A percentile compares a stretch with the other conserved stretches of the same genome.
Evolutionary conservation across 345 rosid genomes (phyloP).

Genomic region (Hevea brasiliensis): DNA sequence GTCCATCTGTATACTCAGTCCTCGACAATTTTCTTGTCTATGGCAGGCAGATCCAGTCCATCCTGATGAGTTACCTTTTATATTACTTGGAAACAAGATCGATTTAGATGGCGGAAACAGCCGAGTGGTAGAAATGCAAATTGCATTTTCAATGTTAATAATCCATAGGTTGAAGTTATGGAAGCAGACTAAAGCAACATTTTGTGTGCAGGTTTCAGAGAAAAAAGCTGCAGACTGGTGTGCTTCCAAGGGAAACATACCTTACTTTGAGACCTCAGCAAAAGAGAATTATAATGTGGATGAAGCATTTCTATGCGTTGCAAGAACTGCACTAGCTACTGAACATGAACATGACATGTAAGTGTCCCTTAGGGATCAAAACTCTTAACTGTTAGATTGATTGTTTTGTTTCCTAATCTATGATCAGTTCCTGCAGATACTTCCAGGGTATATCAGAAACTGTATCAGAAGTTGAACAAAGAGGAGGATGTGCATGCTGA

Average conservation of each 20-base stretch:
- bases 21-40: background rate
- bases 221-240: slow-evolving; percentile 82
- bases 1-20: too few species aligned
- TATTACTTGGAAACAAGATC: slow-evolving; percentile 78
- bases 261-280: slow-evolving; percentile 84
- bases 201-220: slow-evolving; percentile 56
- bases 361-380: slow-evolving; percentile 1
- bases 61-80: slow-evolving; percentile 60
- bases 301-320: slow-evolving; percentile 70
- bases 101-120: slow-evolving; percentile 76
- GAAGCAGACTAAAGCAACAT: background rate
- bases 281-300: slow-evolving; percentile 69
- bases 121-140: slow-evolving; percentile 49
- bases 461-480: slow-evolving; percentile 51
- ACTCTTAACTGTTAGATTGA: too few species aligned
- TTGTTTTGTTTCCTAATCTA: too few species aligned
- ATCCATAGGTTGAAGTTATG: too few species aligned
- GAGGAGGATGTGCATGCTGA: slow-evolving; percentile 67
- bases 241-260: slow-evolving; percentile 55
- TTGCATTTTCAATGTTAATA: background rate
- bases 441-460: slow-evolving; percentile 47
- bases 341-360: slow-evolving; percentile 63
- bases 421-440: slow-evolving; percentile 40
- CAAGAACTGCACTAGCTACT: slow-evolving; percentile 51
- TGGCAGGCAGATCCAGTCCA: slow-evolving; percentile 66